Base-by-base conservation (phyloP, 2,329 filamentous ascomycete genomes). In the Periconia digitata region DNA sequence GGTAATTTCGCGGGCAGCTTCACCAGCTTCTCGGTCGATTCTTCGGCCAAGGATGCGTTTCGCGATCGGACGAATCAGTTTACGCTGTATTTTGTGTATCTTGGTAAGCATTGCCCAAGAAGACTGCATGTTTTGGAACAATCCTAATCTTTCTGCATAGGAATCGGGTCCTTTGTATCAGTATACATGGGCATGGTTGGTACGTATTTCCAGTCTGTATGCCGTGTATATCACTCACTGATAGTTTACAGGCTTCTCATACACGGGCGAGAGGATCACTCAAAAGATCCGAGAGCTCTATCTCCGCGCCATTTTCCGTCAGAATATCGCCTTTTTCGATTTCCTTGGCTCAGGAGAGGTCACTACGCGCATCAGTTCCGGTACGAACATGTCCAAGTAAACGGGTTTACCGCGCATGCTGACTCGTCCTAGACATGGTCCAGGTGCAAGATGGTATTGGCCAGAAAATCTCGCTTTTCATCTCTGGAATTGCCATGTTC, bases 331-430 rank as follows among this genome's bases (percentile, higher is more conserved):
- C 8, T 74, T 71, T 51, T 74, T 74, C 46, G 94, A 99, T 72
- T 95, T 95, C 66, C 80, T 96, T 10, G 94, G 94, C 43, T 89
- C 92, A 21, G 94, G 94, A 54, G 94, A 97, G 74, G 89, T 97
- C 52, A 96, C 92, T 0, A 97, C 92, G 1, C 85, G 92, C 54
- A 97, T 99, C 64, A 97, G 92, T 0, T 87, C 92, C 17, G 92
- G 94, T 96, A 60, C 89, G 87, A 8, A 95, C 8, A n/a, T n/a
- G n/a, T n/a, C n/a, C n/a, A n/a, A n/a, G n/a, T 22, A 24, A 40
- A 20, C 6, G 7, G 8, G 4, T 15, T 37, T 49, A 20, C 44
- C 23, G 21, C 16, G 90, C 87, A 1, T 88, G 87, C 6, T 97
- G 70, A n/a, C n/a, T n/a, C n/a, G n/a, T n/a, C n/a, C n/a, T n/a